A percentile compares a stretch with the other conserved stretches of the same genome.
These are phyloP conservation scores for Phylloporus sp. DNA, from an alignment of 768 basidiomycete species.

Conservation along the genomic window DNA sequence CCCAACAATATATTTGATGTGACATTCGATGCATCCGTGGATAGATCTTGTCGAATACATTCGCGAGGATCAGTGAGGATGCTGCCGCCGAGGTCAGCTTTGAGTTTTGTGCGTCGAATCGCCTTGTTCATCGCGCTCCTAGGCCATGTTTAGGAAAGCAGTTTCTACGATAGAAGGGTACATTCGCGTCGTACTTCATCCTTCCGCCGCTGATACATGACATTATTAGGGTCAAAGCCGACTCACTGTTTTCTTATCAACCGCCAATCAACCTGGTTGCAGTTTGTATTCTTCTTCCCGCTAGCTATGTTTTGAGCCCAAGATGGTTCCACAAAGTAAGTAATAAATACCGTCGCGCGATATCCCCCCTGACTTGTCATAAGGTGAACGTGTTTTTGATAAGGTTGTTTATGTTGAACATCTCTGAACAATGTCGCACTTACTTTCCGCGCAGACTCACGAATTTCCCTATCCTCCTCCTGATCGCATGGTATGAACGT, in stretches of 20 bases:
- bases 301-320: slow-evolving; percentile 82
- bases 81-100: slow-evolving; percentile 78
- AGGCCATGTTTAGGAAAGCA: slow-evolving; percentile 94
- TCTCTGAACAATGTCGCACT: background rate
- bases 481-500: slow-evolving; percentile 83
- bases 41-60: slow-evolving; percentile 93
- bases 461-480: slow-evolving; percentile 78
- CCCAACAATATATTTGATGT: background rate
- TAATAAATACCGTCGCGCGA: background rate
- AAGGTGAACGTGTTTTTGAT: slow-evolving; percentile 89
- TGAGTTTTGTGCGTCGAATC: background rate
- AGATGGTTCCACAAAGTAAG: slow-evolving; percentile 95
- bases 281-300: slow-evolving; percentile 80
- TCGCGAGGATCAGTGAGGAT: slow-evolving; percentile 89
- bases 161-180: slow-evolving; percentile 94
- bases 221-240: slow-evolving; percentile 70
- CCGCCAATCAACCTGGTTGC: slow-evolving; percentile 91
- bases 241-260: slow-evolving; percentile 91
- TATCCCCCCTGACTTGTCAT: slow-evolving; percentile 13
- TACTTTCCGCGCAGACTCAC: slow-evolving; percentile 48
- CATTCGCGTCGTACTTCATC: slow-evolving; percentile 6
- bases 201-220: slow-evolving; percentile 11
- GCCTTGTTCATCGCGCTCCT: slow-evolving; percentile 1
- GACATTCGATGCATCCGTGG: slow-evolving; percentile 11
- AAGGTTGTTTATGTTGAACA: slow-evolving; percentile 40